Evolutionary conservation across 305 asterid genomes (phyloP).

Genomic region (Petunia hybrid): DNA sequence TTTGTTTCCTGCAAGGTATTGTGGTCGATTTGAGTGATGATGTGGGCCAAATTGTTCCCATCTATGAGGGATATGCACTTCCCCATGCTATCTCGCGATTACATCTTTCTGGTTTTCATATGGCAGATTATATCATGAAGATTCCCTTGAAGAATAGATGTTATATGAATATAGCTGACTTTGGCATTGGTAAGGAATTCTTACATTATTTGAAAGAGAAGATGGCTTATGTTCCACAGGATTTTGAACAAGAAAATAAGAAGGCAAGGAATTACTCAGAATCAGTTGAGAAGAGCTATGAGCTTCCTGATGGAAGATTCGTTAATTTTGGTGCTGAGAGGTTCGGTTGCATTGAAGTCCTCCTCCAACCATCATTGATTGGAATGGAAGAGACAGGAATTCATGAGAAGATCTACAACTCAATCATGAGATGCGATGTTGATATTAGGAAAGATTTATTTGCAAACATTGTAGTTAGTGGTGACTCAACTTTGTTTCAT

Average conservation of each 20-base stretch:
- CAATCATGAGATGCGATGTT: no score
- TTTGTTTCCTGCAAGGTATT: not conserved
- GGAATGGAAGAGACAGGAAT: conserved; percentile 47
- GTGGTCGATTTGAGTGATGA: conserved; percentile 49
- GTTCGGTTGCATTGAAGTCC: conserved; percentile 47
- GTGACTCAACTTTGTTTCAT: no score
- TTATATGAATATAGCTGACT: conserved; percentile 36
- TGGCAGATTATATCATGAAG: no score
- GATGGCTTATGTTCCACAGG: conserved; percentile 32
- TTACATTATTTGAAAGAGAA: conserved; percentile 44
- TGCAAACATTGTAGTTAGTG: no score
- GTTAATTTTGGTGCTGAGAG: conserved; percentile 43
- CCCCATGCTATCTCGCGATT: no score
- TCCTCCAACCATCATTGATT: not conserved
- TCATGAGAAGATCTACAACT: conserved; percentile 28
- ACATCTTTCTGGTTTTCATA: no score
- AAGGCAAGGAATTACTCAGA: conserved; percentile 39
- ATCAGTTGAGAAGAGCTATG: conserved; percentile 42
- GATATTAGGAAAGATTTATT: no score
- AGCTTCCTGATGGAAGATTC: conserved; percentile 46
- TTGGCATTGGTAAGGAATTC: conserved; percentile 21
- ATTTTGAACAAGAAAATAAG: no score
- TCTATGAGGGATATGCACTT: no score
- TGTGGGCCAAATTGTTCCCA: conserved; percentile 19
- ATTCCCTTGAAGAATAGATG: conserved; percentile 39